Percentiles rank a stretch among this genome's conserved stretches.
Evolutionary conservation across 2,329 filamentous ascomycete genomes (phyloP).

Genomic region (Dothideomycetidae sp.): DNA sequence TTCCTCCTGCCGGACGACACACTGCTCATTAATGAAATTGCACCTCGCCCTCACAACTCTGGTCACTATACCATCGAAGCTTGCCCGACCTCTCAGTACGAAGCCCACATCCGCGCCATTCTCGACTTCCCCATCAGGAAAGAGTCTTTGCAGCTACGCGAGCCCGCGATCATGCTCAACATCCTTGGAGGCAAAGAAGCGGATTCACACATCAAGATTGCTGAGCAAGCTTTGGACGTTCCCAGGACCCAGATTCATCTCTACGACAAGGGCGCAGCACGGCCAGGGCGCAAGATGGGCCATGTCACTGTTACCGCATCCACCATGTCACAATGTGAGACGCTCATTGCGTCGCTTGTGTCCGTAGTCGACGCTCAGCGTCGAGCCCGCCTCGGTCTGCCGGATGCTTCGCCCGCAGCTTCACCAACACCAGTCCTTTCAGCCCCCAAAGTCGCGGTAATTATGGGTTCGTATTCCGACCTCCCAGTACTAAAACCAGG

Average conservation of each 20-base stretch:
- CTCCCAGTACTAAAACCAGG: conserved; percentile 52
- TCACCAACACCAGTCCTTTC: conserved; percentile 13
- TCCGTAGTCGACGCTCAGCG: conserved; percentile 41
- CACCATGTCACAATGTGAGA: conserved; percentile 53
- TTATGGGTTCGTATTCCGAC: conserved; percentile 75
- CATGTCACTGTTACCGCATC: conserved; percentile 72
- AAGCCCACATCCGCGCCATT: conserved; percentile 76
- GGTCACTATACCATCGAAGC: conserved; percentile 94
- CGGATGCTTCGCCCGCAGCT: conserved; percentile 21
- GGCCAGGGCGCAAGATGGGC: conserved; percentile 84
- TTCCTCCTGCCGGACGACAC: conserved; percentile 62
- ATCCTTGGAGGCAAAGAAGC: conserved; percentile 55
- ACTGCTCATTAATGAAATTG: conserved; percentile 75
- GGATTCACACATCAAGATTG: conserved; percentile 49
- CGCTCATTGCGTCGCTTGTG: conserved; percentile 55
- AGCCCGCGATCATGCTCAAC: conserved; percentile 64
- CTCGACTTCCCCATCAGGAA: conserved; percentile 47
- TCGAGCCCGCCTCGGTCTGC: conserved; percentile 34
- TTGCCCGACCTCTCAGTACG: conserved; percentile 78
- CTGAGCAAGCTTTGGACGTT: conserved; percentile 41
- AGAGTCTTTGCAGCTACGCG: conserved; percentile 39
- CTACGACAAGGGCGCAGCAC: conserved; percentile 76
- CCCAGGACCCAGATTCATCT: conserved; percentile 59
- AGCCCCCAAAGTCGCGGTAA: conserved; percentile 45
- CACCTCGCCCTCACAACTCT: conserved; percentile 74